These are phyloP conservation scores for Alectoria sarmentosa DNA, from an alignment of 495 filamentous ascomycete genomes.

Conservation along the genomic window DNA sequence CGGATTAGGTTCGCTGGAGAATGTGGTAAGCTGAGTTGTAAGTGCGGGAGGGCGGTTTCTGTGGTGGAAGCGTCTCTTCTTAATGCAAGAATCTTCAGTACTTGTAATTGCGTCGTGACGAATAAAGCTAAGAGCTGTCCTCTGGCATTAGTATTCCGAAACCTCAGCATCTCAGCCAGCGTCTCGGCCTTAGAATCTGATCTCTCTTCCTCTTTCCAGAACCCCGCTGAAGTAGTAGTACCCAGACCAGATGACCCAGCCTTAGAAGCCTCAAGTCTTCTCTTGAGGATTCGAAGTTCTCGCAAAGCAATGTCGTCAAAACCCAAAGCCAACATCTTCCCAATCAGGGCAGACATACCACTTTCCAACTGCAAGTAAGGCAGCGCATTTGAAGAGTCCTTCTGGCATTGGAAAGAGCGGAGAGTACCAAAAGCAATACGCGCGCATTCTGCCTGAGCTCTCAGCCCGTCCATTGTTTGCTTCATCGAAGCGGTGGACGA, in stretches of 20 bases:
- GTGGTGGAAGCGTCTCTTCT: conserved; percentile 45
- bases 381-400: conserved; percentile 31
- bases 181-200: conserved; percentile 31
- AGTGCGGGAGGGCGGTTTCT: conserved; percentile 40
- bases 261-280: conserved; percentile 42
- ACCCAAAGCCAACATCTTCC: conserved; percentile 63
- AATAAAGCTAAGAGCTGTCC: conserved; percentile 38
- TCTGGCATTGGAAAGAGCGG: conserved; percentile 48
- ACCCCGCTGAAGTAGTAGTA: conserved; percentile 8
- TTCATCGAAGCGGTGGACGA: conserved; percentile 29
- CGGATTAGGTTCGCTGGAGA: conserved; percentile 64
- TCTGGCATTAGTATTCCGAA: conserved; percentile 37
- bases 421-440: conserved; percentile 65
- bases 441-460: conserved; percentile 62
- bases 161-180: conserved; percentile 58
- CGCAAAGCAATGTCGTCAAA: conserved; percentile 69
- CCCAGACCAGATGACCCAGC: background rate
- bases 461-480: conserved; percentile 31
- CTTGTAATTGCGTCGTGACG: conserved; percentile 47
- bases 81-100: conserved; percentile 42
- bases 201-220: conserved; percentile 28
- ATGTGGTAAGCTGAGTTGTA: conserved; percentile 42
- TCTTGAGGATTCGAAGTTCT: conserved; percentile 65
- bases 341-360: conserved; percentile 69
- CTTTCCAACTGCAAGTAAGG: conserved; percentile 73